Evolutionary conservation across 495 filamentous ascomycete genomes (phyloP), one percentile per base, ranked within the genome.

Genomic region (Penicillium antarcticum): DNA sequence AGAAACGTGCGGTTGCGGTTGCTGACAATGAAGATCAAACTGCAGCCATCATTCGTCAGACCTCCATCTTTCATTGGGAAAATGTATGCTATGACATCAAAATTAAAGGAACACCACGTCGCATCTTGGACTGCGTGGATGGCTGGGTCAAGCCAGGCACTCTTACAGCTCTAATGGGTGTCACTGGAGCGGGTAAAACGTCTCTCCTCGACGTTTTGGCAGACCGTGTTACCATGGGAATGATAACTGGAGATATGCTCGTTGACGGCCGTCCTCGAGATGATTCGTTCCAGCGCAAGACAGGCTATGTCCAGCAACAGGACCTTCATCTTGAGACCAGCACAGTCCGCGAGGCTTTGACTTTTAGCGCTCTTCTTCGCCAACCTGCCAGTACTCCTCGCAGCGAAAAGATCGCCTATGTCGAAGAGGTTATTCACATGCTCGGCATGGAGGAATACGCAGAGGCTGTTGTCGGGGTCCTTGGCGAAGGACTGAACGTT

Each of bases 81-180:
- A 78, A 91, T 60, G 85, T 95, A 3, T 87, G 82, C 67, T 96
- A 92, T 59, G 88, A 94, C 53, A 87, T 96, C 71, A 90, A 92
- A 68, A 87, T 95, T 62, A 95, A 95, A 69, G 75, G 75, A 8
- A 81, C 88, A 53, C 70, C 75, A 19, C 77, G 90, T n/a, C 78
- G 87, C 21, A 86, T 96, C 53, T 76, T 96, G 31, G 83, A 95
- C 53, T 74, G 91, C 51, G 86, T 95, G 5, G 87, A 91, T 59
- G 91, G 91, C 23, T 95, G 88, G 88, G 88, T 95, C 42, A 91
- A 92, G 61, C 91, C 91, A 23, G 91, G 91, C 46, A 95, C 89
- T 12, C 61, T 95, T 50, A 95, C 91, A 0, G 91, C 91, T n/a
- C 72, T 95, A 6, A 94, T 92, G 88, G 82, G 81, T 16, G 77